Conservation (phyloP, 2,329 filamentous ascomycete genomes). For the Pestalotiopsis sp. region DNA sequence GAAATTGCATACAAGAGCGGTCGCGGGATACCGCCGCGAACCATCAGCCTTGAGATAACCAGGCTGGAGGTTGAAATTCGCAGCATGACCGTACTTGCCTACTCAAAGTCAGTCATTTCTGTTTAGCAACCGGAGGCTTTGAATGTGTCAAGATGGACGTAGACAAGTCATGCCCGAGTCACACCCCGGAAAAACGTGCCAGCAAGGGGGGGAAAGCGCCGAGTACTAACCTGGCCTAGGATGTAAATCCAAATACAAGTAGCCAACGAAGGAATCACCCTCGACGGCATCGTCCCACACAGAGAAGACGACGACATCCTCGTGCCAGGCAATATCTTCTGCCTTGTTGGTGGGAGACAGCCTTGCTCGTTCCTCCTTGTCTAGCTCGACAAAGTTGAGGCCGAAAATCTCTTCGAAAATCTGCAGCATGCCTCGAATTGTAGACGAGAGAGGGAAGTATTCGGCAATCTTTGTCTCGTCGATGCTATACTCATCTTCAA, state of each 20-base stretch:
- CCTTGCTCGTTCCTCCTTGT: slow-evolving; percentile 63
- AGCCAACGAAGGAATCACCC: slow-evolving; percentile 75
- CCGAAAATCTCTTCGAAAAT: slow-evolving; percentile 86
- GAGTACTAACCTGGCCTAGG: slow-evolving; percentile 55
- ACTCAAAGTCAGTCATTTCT: no score
- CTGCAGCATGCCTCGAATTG: slow-evolving; percentile 76
- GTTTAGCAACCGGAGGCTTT: no score
- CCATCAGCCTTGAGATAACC: slow-evolving; percentile 70
- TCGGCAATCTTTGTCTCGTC: slow-evolving; percentile 81
- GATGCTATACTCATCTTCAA: slow-evolving; percentile 78
- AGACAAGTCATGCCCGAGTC: no score
- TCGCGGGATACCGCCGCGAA: slow-evolving; percentile 74
- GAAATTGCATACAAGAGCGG: slow-evolving; percentile 84
- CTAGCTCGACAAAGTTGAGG: slow-evolving; percentile 75
- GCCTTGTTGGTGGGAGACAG: slow-evolving; percentile 69
- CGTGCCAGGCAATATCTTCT: slow-evolving; percentile 78
- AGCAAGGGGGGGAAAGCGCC: no score
- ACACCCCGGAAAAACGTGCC: no score
- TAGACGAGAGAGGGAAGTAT: slow-evolving; percentile 78
- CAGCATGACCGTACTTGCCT: slow-evolving; percentile 84
- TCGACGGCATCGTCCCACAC: slow-evolving; percentile 79
- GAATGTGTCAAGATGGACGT: no score
- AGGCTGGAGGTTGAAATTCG: slow-evolving; percentile 81
- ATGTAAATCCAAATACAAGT: slow-evolving; percentile 81
- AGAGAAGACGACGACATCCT: slow-evolving; percentile 80